phyloP scores from a whole-genome alignment of 2,329 filamentous ascomycete genomes.

The Penicillium sp. region DNA sequence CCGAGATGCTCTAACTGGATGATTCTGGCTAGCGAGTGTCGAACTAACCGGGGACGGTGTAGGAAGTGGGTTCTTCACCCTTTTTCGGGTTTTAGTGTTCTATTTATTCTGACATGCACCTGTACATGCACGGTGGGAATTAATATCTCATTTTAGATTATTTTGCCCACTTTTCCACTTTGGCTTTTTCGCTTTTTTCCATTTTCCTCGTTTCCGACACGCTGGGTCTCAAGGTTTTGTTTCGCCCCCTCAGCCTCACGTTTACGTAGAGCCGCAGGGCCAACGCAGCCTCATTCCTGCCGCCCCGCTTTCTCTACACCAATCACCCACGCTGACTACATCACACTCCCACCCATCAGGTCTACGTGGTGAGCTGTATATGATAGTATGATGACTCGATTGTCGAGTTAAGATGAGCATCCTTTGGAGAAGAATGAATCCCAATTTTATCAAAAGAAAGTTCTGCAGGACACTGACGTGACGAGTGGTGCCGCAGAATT shows the following conservation, averaged over 20 bases:
- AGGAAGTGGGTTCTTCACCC: slow-evolving; percentile 15
- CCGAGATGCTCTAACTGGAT: slow-evolving; percentile 8
- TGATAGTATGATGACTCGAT: too few species aligned
- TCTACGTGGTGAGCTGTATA: neutral
- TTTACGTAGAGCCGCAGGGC: slow-evolving; percentile 19
- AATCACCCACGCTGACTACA: neutral
- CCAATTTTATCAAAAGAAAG: neutral
- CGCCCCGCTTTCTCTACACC: slow-evolving; percentile 6
- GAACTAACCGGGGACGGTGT: neutral
- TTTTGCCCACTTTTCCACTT: neutral
- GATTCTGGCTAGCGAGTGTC: neutral
- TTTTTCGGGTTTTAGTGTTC: neutral
- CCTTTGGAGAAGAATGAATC: neutral
- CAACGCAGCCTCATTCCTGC: slow-evolving; percentile 16
- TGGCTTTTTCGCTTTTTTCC: too few species aligned
- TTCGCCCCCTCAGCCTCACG: slow-evolving; percentile 17
- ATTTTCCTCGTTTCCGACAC: neutral
- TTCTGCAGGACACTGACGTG: slow-evolving; percentile 9
- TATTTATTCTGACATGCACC: neutral
- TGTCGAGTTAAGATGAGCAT: neutral
- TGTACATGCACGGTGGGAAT: too few species aligned
- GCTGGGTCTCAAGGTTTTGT: neutral
- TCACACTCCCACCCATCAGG: neutral
- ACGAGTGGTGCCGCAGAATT: slow-evolving; percentile 6
- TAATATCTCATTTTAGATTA: neutral